Conservation (phyloP, 2,329 filamentous ascomycete species). For the Scleromitrula shiraiana region DNA sequence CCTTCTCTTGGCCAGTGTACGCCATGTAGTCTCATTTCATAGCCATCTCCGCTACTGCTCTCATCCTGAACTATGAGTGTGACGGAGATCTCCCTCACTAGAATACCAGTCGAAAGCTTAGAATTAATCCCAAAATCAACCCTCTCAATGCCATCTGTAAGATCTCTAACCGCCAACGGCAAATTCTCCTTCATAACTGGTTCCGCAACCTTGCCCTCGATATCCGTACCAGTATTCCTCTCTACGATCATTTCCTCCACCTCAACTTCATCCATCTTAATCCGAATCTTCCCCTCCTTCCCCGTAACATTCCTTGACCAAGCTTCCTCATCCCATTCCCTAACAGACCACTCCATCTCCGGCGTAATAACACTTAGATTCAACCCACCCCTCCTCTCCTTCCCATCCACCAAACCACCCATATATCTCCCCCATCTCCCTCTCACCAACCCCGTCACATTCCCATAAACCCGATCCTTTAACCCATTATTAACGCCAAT, state of each 20-base stretch:
- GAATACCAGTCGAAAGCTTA: conserved; percentile 28
- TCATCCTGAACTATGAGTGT: conserved; percentile 66
- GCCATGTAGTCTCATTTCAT: conserved; percentile 74
- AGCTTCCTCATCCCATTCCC: conserved; percentile 39
- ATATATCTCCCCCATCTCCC: conserved; percentile 27
- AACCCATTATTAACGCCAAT: too few species aligned
- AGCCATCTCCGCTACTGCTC: conserved; percentile 60
- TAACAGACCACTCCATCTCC: conserved; percentile 53
- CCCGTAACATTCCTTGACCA: conserved; percentile 82
- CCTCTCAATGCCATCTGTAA: conserved; percentile 3
- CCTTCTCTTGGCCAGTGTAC: conserved; percentile 81
- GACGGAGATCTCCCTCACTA: conserved; percentile 60
- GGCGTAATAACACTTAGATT: conserved; percentile 61
- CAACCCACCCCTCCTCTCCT: conserved; percentile 34
- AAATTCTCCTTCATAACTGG: neutral
- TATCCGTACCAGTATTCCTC: conserved; percentile 12
- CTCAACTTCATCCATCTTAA: conserved; percentile 53
- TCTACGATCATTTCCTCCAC: conserved; percentile 4
- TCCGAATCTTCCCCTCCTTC: conserved; percentile 55
- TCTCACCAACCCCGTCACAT: conserved; percentile 29
- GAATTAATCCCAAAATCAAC: neutral
- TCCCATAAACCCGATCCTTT: conserved; percentile 25
- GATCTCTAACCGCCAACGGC: neutral
- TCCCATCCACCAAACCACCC: conserved; percentile 17
- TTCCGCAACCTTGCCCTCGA: neutral